Conservation (phyloP, 257 asterid genomes). For the Solanum dulcamara region DNA sequence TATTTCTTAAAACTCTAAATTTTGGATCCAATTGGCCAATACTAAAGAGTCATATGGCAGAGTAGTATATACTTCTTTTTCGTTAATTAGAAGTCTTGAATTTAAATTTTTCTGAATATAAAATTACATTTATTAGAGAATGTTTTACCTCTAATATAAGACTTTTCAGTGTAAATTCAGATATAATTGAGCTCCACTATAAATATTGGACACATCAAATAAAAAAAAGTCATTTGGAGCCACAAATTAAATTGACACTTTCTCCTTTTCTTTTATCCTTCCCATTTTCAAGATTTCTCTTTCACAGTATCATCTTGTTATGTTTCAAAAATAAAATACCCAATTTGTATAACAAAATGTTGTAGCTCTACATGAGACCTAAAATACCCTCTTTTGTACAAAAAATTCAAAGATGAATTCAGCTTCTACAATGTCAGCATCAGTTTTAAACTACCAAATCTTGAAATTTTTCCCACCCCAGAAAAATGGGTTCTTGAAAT, state of each 20-base stretch:
- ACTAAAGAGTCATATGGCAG: background rate
- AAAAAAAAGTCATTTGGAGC: background rate
- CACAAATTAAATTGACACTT: background rate
- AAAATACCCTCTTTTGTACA: background rate
- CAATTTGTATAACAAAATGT: background rate
- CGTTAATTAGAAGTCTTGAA: too few relatives aligned
- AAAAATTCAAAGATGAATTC: background rate
- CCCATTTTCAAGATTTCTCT: background rate
- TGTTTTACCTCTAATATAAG: too few relatives aligned
- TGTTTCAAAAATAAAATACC: background rate
- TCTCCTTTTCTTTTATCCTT: background rate
- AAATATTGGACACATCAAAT: too few relatives aligned
- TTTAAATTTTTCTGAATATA: too few relatives aligned
- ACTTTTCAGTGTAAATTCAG: too few relatives aligned
- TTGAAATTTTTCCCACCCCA: background rate
- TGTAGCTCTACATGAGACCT: background rate
- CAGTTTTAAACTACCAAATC: background rate
- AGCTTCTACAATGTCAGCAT: background rate
- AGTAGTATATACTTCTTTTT: too few relatives aligned
- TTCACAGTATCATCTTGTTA: background rate
- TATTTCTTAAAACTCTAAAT: background rate
- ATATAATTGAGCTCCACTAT: too few relatives aligned
- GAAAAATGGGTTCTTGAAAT: background rate
- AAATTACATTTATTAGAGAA: too few relatives aligned
- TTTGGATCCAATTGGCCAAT: background rate